phyloP scores from a whole-genome alignment of 2,329 filamentous ascomycete genomes.

The Fusarium newnesense region DNA sequence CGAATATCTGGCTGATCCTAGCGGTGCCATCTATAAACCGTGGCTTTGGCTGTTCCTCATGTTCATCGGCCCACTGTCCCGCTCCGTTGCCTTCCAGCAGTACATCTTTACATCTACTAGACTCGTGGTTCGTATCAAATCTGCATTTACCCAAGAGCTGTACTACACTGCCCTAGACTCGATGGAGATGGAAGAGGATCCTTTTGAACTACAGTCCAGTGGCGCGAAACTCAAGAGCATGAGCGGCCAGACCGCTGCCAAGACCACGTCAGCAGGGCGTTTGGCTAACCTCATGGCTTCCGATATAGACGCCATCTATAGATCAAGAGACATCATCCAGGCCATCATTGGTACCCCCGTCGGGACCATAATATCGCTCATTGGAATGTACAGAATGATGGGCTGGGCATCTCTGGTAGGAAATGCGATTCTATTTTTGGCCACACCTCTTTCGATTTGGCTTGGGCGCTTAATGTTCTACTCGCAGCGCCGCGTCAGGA shows the following conservation, averaged over 20 bases:
- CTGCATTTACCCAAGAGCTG: conserved; percentile 67
- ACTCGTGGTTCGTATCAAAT: conserved; percentile 65
- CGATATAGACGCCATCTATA: conserved; percentile 66
- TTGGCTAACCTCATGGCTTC: conserved; percentile 68
- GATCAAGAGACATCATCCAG: conserved; percentile 62
- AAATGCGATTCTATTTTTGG: conserved; percentile 57
- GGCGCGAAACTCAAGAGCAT: conserved; percentile 41
- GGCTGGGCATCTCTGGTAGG: conserved; percentile 67
- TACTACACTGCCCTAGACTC: conserved; percentile 66
- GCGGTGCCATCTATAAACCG: conserved; percentile 57
- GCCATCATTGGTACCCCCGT: conserved; percentile 57
- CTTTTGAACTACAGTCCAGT: conserved; percentile 49
- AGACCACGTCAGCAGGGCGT: conserved; percentile 59
- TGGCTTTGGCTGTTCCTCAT: conserved; percentile 65
- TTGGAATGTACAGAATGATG: conserved; percentile 65
- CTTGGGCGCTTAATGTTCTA: conserved; percentile 61
- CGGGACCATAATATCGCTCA: conserved; percentile 58
- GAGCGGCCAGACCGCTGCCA: conserved; percentile 44
- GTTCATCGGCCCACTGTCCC: conserved; percentile 60
- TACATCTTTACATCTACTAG: conserved; percentile 68
- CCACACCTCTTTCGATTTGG: conserved; percentile 61
- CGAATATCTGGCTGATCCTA: conserved; percentile 60
- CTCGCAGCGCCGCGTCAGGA: conserved; percentile 62
- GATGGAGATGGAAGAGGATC: conserved; percentile 67
- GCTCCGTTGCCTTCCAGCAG: conserved; percentile 64